phyloP scores from a whole-genome alignment of 495 filamentous ascomycete species.

The Trichodelitschia bisporula region DNA sequence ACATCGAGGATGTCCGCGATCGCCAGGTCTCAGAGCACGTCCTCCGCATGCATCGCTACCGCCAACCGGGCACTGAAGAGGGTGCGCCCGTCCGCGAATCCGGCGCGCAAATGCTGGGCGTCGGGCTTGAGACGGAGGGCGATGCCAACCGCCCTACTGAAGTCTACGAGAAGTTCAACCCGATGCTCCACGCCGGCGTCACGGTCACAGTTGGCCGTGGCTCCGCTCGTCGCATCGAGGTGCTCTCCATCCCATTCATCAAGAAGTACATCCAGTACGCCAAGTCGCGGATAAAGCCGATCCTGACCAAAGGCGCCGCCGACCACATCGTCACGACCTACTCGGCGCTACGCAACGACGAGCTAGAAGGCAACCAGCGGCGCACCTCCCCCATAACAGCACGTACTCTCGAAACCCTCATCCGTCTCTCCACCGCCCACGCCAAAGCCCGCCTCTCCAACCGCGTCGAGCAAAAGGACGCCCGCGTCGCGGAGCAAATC shows the following conservation, averaged over 20 bases:
- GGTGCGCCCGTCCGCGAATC: conserved; percentile 88
- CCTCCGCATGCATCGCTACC: conserved; percentile 90
- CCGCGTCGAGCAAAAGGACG: conserved; percentile 81
- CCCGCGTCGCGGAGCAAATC: conserved; percentile 68
- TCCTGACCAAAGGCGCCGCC: conserved; percentile 77
- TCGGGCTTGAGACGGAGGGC: conserved; percentile 44
- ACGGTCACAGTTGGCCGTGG: conserved; percentile 47
- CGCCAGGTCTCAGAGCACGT: conserved; percentile 90
- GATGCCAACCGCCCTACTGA: conserved; percentile 52
- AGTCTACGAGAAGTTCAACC: conserved; percentile 89
- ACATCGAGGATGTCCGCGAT: conserved; percentile 83
- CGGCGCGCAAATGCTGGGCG: conserved; percentile 58
- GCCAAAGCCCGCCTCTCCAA: conserved; percentile 82
- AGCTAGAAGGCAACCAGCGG: conserved; percentile 79
- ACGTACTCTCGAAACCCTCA: conserved; percentile 89
- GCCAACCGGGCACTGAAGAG: conserved; percentile 82
- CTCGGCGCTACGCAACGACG: conserved; percentile 82
- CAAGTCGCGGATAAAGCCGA: conserved; percentile 72
- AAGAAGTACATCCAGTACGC: conserved; percentile 99
- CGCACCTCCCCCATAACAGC: conserved; percentile 89
- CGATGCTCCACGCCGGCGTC: conserved; percentile 87
- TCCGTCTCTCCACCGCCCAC: conserved; percentile 89
- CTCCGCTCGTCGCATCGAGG: conserved; percentile 50
- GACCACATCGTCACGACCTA: conserved; percentile 87
- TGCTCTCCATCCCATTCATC: conserved; percentile 95